These are phyloP conservation scores for Hygrophila difformis DNA, from an alignment of 257 asterid species.

Conservation along the genomic window DNA sequence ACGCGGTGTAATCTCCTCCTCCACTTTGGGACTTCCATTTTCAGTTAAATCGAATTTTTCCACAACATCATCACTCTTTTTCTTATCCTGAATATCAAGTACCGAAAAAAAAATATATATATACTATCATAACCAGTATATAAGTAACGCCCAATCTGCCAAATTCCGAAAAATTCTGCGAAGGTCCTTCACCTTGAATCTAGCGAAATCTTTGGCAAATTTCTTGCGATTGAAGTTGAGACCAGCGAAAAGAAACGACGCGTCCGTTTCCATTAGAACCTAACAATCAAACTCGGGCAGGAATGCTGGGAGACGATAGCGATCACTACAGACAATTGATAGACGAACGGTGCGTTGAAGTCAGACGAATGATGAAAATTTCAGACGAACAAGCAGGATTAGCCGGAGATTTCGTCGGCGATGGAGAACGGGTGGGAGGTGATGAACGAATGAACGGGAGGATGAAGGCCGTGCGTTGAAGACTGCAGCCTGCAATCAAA, in stretches of 20 bases:
- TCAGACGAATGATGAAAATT: too few relatives aligned
- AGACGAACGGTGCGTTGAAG: too few relatives aligned
- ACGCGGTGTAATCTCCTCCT: conserved; percentile 15
- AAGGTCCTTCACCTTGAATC: conserved; percentile 52
- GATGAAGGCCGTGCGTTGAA: too few relatives aligned
- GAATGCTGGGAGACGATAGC: too few relatives aligned
- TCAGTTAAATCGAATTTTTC: conserved; percentile 29
- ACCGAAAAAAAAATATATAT: background rate
- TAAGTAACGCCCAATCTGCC: too few relatives aligned
- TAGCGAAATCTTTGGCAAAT: conserved; percentile 49
- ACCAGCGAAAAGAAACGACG: conserved; percentile 72
- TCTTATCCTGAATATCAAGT: conserved; percentile 32
- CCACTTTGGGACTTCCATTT: conserved; percentile 19
- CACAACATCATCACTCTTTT: conserved; percentile 23
- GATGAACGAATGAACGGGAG: too few relatives aligned
- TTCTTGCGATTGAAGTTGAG: conserved; percentile 58
- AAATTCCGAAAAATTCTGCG: too few relatives aligned
- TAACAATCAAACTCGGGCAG: background rate
- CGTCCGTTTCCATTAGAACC: conserved; percentile 37
- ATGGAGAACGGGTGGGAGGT: too few relatives aligned
- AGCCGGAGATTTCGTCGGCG: too few relatives aligned
- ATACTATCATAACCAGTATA: background rate
- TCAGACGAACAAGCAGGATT: too few relatives aligned
- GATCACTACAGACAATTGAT: too few relatives aligned
- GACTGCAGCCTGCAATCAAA: too few relatives aligned